These are phyloP conservation scores for Agaricus blazei DNA, from an alignment of 768 basidiomycete species.

Conservation along the genomic window DNA sequence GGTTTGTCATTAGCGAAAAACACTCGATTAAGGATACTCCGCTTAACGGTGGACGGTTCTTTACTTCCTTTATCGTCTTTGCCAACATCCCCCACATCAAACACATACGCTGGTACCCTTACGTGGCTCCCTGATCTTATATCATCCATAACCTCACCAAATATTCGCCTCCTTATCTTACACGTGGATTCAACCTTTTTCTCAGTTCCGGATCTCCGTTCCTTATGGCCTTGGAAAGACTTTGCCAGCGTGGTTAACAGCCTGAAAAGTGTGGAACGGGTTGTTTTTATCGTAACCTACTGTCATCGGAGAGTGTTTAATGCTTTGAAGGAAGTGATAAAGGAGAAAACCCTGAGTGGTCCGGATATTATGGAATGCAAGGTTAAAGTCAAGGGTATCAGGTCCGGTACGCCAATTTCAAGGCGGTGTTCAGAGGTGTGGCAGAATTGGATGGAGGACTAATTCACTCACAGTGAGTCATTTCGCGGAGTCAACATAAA, in stretches of 20 bases:
- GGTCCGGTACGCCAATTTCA: neutral
- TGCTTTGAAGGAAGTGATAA: neutral
- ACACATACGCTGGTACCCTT: neutral
- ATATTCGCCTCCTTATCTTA: neutral
- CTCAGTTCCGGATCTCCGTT: neutral
- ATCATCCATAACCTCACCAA: neutral
- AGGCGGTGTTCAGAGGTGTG: neutral
- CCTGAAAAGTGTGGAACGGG: too few species aligned
- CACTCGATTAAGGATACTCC: neutral
- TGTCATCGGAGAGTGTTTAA: neutral
- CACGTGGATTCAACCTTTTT: neutral
- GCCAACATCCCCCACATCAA: too few species aligned
- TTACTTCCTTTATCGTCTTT: neutral
- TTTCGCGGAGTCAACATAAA: too few species aligned
- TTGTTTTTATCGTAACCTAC: too few species aligned
- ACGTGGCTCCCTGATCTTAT: neutral
- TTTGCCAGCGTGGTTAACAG: too few species aligned
- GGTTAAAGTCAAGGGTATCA: neutral
- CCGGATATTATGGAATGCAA: neutral
- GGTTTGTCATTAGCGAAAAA: neutral
- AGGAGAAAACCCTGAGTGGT: too few species aligned
- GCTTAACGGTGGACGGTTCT: neutral
- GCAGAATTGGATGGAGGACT: neutral
- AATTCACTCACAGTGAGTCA: too few species aligned
- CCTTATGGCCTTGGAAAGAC: neutral